Conservation (phyloP, 2,329 filamentous ascomycete genomes). For the Aspergillus piperis region DNA sequence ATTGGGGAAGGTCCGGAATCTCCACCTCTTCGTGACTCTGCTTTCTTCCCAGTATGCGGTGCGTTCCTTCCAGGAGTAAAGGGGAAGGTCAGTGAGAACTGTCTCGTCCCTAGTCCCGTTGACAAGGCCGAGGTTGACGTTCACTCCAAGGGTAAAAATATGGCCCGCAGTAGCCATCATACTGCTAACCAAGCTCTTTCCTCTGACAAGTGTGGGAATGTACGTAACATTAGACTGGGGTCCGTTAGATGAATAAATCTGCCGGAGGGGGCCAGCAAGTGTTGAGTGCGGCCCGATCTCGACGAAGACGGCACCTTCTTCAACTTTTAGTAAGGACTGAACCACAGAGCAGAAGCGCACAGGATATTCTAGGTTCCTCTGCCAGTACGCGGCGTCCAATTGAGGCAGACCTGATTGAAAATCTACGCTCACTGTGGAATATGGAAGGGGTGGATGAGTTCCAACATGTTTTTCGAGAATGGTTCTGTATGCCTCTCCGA, state of each 20-base stretch:
- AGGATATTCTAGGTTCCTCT: conserved; percentile 21
- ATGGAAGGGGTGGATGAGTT: too few species aligned
- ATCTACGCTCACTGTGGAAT: too few species aligned
- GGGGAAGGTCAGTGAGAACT: not conserved
- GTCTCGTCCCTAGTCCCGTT: not conserved
- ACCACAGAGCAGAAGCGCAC: conserved; percentile 17
- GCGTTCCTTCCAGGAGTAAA: not conserved
- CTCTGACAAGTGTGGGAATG: not conserved
- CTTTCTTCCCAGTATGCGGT: too few species aligned
- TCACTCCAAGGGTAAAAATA: not conserved
- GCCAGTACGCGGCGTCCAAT: conserved; percentile 20
- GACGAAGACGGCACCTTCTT: conserved; percentile 22
- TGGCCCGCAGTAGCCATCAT: not conserved
- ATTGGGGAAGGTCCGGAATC: too few species aligned
- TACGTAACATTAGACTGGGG: not conserved
- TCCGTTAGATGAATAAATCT: not conserved
- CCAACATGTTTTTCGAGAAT: too few species aligned
- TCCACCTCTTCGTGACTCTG: too few species aligned
- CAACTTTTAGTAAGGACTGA: not conserved
- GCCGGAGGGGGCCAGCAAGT: conserved; percentile 32
- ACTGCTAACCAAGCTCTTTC: not conserved
- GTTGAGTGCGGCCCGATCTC: conserved; percentile 42
- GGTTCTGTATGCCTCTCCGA: conserved; percentile 12
- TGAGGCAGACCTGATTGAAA: too few species aligned
- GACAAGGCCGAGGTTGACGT: not conserved